Percentiles rank a stretch among this genome's conserved stretches.
These are phyloP conservation scores for Cardamine resedifolia DNA, from an alignment of 345 rosid genomes.

Conservation along the genomic window DNA sequence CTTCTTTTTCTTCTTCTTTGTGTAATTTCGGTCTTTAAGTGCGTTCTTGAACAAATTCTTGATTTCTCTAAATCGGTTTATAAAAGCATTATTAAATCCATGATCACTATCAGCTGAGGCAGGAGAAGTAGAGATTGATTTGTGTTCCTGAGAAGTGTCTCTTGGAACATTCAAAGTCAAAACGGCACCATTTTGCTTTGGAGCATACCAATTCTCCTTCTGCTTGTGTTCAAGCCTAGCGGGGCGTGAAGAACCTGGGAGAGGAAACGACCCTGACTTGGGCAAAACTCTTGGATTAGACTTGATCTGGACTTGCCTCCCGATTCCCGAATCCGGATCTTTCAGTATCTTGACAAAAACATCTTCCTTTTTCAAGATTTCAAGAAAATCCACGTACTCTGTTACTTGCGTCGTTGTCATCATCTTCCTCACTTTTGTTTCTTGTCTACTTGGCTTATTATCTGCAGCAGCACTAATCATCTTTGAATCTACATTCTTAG, in stretches of 20 bases:
- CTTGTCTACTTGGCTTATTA: not conserved
- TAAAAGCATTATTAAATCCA: slow-evolving; percentile 51
- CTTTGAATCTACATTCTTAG: slow-evolving; percentile 8
- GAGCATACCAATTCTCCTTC: slow-evolving; percentile 65
- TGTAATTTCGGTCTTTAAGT: slow-evolving; percentile 48
- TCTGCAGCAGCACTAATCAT: not conserved
- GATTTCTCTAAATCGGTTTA: slow-evolving; percentile 50
- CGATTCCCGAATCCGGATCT: slow-evolving; percentile 42
- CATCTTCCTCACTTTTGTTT: not conserved
- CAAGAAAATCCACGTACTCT: slow-evolving; percentile 60
- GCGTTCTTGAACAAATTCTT: slow-evolving; percentile 61
- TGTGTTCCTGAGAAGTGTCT: slow-evolving; percentile 20
- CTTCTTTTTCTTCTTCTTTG: slow-evolving; percentile 24
- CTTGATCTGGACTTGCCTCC: slow-evolving; percentile 40
- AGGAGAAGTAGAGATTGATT: slow-evolving; percentile 35
- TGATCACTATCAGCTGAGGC: slow-evolving; percentile 41
- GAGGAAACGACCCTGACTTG: slow-evolving; percentile 87
- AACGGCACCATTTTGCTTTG: slow-evolving; percentile 37
- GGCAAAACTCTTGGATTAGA: slow-evolving; percentile 45
- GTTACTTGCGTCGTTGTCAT: slow-evolving; percentile 45
- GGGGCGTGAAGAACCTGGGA: slow-evolving; percentile 44
- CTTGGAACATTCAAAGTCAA: slow-evolving; percentile 32
- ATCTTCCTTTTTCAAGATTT: slow-evolving; percentile 59
- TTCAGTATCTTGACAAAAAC: slow-evolving; percentile 48
- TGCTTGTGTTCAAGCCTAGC: slow-evolving; percentile 70